Percentiles rank a stretch among this genome's conserved stretches.
phyloP scores from a whole-genome alignment of 2,329 filamentous ascomycete species.

The Polytolypa hystricis region DNA sequence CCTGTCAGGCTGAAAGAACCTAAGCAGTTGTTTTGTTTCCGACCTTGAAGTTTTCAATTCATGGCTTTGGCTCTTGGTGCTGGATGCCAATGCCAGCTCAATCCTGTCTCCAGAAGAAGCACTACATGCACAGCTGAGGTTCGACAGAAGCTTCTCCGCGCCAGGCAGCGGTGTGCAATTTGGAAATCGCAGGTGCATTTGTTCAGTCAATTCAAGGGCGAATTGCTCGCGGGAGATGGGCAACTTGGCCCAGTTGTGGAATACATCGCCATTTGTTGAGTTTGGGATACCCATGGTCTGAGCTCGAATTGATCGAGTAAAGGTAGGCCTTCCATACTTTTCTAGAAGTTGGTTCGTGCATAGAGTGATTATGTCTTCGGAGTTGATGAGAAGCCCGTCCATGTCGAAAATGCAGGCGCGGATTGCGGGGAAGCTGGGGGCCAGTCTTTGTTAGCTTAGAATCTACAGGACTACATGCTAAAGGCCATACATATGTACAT shows the following conservation, averaged over 20 bases:
- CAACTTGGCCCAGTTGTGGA: constrained; percentile 24
- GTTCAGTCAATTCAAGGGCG: constrained; percentile 18
- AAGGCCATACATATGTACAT: too few relatives aligned
- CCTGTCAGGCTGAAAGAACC: constrained; percentile 11
- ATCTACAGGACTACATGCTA: too few relatives aligned
- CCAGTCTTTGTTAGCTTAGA: constrained; percentile 3
- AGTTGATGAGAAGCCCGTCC: constrained; percentile 25
- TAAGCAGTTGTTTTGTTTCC: constrained; percentile 14
- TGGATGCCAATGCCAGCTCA: constrained; percentile 16
- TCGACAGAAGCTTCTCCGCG: constrained; percentile 12
- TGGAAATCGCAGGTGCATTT: constrained; percentile 20
- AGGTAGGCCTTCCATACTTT: constrained; percentile 13
- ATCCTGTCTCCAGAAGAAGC: constrained; percentile 10
- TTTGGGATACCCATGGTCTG: constrained; percentile 17
- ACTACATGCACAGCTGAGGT: constrained; percentile 12
- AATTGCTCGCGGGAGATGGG: constrained; percentile 21
- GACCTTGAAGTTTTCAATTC: constrained; percentile 15
- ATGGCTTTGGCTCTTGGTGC: constrained; percentile 14
- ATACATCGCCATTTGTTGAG: constrained; percentile 18
- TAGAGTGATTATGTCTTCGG: constrained; percentile 22
- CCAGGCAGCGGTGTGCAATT: constrained; percentile 17
- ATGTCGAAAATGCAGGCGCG: constrained; percentile 27
- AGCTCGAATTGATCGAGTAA: constrained; percentile 13
- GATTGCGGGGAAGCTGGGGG: constrained; percentile 16
- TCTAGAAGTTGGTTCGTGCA: constrained; percentile 13